Percentiles rank a stretch among this genome's conserved stretches.
Evolutionary conservation across 805 yeast species (phyloP).

Genomic region (Starmerella gropengiesseri): DNA sequence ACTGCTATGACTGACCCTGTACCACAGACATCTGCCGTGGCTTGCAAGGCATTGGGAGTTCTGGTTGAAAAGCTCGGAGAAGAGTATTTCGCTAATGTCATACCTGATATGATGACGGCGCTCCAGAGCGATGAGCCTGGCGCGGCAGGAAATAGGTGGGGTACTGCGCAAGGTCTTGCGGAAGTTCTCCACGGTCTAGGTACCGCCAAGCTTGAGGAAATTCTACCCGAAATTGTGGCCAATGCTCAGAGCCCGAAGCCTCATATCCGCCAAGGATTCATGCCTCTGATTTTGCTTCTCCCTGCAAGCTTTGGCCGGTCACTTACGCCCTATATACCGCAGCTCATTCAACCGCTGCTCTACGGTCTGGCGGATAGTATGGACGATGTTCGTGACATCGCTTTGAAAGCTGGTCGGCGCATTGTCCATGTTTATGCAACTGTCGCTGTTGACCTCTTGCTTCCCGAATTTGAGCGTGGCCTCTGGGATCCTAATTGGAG

Average conservation of each 20-base stretch:
- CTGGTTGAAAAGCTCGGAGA: conserved; percentile 94
- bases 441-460: conserved; percentile 79
- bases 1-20: conserved; percentile 97
- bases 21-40: conserved; percentile 92
- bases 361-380: conserved; percentile 82
- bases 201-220: conserved; percentile 71
- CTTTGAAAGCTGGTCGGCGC: conserved; percentile 85
- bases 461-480: conserved; percentile 91
- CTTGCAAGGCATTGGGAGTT: conserved; percentile 93
- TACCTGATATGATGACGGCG: conserved; percentile 65
- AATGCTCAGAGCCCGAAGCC: conserved; percentile 58
- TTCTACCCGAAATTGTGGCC: conserved; percentile 66
- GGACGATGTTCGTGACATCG: conserved; percentile 77
- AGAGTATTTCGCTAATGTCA: conserved; percentile 83
- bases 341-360: conserved; percentile 83
- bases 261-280: conserved; percentile 78
- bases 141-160: conserved; percentile 83
- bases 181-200: conserved; percentile 94
- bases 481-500: conserved; percentile 71
- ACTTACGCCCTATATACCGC: conserved; percentile 76
- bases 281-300: conserved; percentile 76
- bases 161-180: conserved; percentile 92
- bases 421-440: conserved; percentile 84
- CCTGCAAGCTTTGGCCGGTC: conserved; percentile 86
- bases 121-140: conserved; percentile 52